Evolutionary conservation across 2,329 filamentous ascomycete species (phyloP), one percentile per base, ranked within the genome.

Genomic region (Blastomyces silverae): DNA sequence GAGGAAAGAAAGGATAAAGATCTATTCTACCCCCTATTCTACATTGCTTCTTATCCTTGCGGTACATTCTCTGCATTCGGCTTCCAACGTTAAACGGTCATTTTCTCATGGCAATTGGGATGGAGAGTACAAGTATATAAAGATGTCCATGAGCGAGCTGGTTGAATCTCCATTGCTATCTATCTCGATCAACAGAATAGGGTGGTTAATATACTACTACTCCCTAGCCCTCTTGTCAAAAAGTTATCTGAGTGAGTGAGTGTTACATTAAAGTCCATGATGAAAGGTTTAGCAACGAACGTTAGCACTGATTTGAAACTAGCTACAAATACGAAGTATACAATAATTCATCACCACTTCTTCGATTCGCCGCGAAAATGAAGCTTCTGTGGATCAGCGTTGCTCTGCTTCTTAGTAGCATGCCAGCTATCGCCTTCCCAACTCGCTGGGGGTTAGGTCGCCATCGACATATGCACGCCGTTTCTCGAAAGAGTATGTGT

Each of bases 401-500:
- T 20, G 52, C 55, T 34, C 34, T 58, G 10, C 4, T 58, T 58
- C n/a, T 58, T 42, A 22, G n/a, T n/a, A 44, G 56, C 34, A 22
- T 25, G 34, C 31, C 17, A 13, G 20, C 10, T 22, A 13, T 58
- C 34, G 56, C 56, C 28, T 22, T 58, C 15, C 56, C 56, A 37
- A 25, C 56, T 22, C 31, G 34, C 17, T 44, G 34, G 56, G 22
- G 7, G 2, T 15, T 28, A 13, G 52, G 52, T 20, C 56, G 56
- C 56, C 6, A 39, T 58, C 56, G 34, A 13, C 31, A 58, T 28
- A 58, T 25, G 11, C 34, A 20, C 0, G 20, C 56, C 34, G 34
- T 58, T 22, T 58, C 34, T 42, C 56, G 56, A 22, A 58, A 37
- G 11, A 39, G 17, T 25, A 37, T 58, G 56, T 58, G 56, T 58